Evolutionary conservation across 306 rosid genomes (phyloP).

Genomic region (Coriaria nepalensis): DNA sequence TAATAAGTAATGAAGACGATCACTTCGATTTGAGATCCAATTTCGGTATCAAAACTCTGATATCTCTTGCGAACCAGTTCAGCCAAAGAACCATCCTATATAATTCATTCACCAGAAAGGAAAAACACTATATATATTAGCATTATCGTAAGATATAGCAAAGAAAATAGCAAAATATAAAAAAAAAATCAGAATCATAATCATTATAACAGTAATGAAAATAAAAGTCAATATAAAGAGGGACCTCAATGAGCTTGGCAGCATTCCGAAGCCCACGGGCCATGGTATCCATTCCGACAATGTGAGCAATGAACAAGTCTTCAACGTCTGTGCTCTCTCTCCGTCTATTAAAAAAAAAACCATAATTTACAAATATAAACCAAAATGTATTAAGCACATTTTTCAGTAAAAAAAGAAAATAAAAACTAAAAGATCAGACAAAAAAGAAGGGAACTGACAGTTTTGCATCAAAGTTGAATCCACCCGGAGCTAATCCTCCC

Average conservation of each 20-base stretch:
- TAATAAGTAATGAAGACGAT: not conserved
- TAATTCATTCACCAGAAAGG: not conserved
- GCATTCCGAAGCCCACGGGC: slow-evolving; percentile 85
- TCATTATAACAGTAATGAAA: not conserved
- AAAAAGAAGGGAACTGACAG: slow-evolving; percentile 36
- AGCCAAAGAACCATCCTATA: slow-evolving; percentile 68
- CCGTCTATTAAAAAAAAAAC: slow-evolving; percentile 32
- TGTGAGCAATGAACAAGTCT: slow-evolving; percentile 87
- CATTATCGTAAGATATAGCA: not conserved
- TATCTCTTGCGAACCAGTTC: slow-evolving; percentile 80
- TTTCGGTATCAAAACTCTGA: slow-evolving; percentile 63
- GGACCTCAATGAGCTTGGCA: slow-evolving; percentile 68
- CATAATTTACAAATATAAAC: not conserved
- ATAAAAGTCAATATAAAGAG: not conserved
- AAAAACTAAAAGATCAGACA: not conserved
- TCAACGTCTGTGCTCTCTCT: slow-evolving; percentile 97
- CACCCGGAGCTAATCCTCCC: slow-evolving; percentile 95
- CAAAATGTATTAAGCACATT: not conserved
- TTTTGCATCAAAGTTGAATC: slow-evolving; percentile 97
- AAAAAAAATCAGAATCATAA: not conserved
- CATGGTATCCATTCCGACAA: slow-evolving; percentile 78
- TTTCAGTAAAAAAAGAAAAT: not conserved
- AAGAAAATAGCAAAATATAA: not conserved
- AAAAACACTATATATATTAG: no score
- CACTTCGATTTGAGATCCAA: slow-evolving; percentile 77